Evolutionary conservation across 78 protist species (phyloP).

Genomic region (Dictyostelium discoideum): dicty_2.7 NC_007090.3:808001-808500

Average conservation of each 20-base stretch:
- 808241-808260: not conserved
- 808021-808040: too few species aligned
- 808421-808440: not conserved
- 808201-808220: too few species aligned
- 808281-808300: not conserved
- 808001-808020: too few species aligned
- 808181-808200: not conserved
- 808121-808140: too few species aligned
- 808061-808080: too few species aligned
- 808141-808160: too few species aligned
- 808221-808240: not conserved
- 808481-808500: not conserved
- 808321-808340: not conserved
- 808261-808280: not conserved
- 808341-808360: not conserved
- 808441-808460: not conserved
- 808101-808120: too few species aligned
- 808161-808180: not conserved
- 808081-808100: too few species aligned
- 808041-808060: too few species aligned
- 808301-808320: not conserved
- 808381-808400: not conserved
- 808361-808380: not conserved
- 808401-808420: not conserved
- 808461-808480: not conserved